Percentiles rank a stretch among this genome's conserved stretches.
These are phyloP conservation scores for Moesziomyces parantarcticus DNA, from an alignment of 1,284 basidiomycete species.

Conservation along the genomic window DNA sequence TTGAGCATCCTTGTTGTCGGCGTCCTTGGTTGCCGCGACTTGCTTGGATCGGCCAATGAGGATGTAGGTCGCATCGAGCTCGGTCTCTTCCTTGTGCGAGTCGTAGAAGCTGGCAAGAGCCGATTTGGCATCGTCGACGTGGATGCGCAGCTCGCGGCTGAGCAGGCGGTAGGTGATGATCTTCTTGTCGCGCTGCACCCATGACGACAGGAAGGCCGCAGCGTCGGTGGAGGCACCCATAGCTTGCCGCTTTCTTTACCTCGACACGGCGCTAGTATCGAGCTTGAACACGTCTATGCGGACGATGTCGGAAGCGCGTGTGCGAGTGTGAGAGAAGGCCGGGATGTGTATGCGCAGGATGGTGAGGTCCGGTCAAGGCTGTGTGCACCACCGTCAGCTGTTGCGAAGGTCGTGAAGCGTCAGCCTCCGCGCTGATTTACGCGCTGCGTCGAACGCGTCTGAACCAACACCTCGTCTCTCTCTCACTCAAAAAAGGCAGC, in stretches of 20 bases:
- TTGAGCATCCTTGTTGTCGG: constrained; percentile 8
- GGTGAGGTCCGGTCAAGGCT: background rate
- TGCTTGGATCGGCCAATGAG: constrained; percentile 24
- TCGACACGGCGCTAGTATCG: background rate
- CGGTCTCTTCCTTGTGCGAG: constrained; percentile 19
- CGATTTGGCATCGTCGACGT: constrained; percentile 52
- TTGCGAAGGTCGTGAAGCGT: constrained; percentile 8
- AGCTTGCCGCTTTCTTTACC: background rate
- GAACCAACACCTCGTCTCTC: constrained; percentile 20
- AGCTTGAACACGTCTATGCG: background rate
- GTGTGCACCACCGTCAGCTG: background rate
- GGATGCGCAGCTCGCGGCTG: constrained; percentile 52
- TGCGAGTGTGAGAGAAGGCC: background rate
- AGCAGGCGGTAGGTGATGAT: constrained; percentile 56
- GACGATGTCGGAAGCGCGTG: background rate
- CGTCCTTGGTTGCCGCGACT: background rate
- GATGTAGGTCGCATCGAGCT: constrained; percentile 42
- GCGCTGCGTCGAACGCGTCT: constrained; percentile 27
- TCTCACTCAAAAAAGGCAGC: too few species aligned
- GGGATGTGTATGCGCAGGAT: background rate
- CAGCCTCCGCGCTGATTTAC: constrained; percentile 24
- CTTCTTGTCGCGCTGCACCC: constrained; percentile 54
- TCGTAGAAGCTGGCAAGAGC: constrained; percentile 39
- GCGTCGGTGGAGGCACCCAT: constrained; percentile 28
- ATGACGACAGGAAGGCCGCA: constrained; percentile 40